A percentile compares a stretch with the other conserved stretches of the same genome.
phyloP scores from a whole-genome alignment of 169 alveolate genomes.

The Cryptosporidium tyzzeri region DNA sequence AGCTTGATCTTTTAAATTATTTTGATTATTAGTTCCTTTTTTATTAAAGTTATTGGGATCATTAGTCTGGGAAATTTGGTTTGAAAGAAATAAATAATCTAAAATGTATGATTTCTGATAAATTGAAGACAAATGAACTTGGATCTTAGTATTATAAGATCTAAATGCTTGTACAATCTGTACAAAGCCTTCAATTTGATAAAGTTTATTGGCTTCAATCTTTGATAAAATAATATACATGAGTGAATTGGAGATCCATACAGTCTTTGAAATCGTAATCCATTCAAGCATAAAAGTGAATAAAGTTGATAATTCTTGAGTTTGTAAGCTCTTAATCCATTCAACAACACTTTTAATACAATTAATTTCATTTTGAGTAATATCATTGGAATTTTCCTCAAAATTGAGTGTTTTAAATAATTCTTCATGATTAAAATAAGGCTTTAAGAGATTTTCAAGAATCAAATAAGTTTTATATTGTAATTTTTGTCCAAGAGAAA shows the following conservation, averaged over 20 bases:
- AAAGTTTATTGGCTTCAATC: constrained; percentile 14
- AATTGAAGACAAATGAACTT: constrained; percentile 23
- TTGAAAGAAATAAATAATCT: constrained; percentile 56
- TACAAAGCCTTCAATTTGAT: constrained; percentile 59
- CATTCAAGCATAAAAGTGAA: constrained; percentile 52
- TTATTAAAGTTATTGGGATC: too few species aligned
- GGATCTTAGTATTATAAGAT: constrained; percentile 45
- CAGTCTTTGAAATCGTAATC: constrained; percentile 69
- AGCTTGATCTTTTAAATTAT: not conserved
- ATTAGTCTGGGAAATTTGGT: constrained; percentile 2
- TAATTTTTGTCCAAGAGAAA: constrained; percentile 33
- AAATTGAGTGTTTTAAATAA: not conserved
- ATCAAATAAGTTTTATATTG: constrained; percentile 50
- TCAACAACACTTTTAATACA: not conserved
- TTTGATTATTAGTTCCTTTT: not conserved
- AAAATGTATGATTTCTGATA: constrained; percentile 53
- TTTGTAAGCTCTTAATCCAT: constrained; percentile 28
- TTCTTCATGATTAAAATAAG: not conserved
- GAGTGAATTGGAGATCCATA: constrained; percentile 53
- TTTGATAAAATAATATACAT: constrained; percentile 48
- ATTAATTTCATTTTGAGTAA: not conserved
- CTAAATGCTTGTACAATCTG: constrained; percentile 57
- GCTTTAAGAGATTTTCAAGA: constrained; percentile 57
- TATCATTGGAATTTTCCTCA: not conserved
- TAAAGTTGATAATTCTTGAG: constrained; percentile 10